A percentile compares a stretch with the other conserved stretches of the same genome.
phyloP scores from a whole-genome alignment of 192 early-diverging fungal genomes.

The Coemansia sp. region DNA sequence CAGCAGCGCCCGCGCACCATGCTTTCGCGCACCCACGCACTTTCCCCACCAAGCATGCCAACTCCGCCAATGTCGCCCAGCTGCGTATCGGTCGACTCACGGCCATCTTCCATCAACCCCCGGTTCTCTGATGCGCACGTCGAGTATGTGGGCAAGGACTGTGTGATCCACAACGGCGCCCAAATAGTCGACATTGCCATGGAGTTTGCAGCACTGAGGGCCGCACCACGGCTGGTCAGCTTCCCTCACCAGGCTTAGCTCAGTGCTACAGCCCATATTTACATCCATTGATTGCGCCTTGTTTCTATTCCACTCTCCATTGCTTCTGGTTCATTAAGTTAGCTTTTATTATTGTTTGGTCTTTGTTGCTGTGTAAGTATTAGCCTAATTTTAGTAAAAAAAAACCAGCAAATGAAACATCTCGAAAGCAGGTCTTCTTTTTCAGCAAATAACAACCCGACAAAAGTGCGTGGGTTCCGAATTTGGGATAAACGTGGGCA shows the following conservation, averaged over 20 bases:
- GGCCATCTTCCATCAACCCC: conserved; percentile 9
- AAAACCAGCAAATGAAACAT: not conserved
- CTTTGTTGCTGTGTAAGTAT: not conserved
- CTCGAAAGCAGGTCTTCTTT: too few species aligned
- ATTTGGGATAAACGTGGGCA: too few species aligned
- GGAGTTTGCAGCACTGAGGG: conserved; percentile 24
- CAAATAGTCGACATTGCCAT: conserved; percentile 36
- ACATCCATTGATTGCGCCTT: not conserved
- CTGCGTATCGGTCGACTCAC: not conserved
- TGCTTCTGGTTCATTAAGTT: not conserved
- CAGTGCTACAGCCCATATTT: not conserved
- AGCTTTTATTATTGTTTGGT: not conserved
- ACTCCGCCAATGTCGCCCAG: conserved; percentile 6
- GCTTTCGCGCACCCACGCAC: too few species aligned
- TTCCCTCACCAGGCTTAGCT: conserved; percentile 5
- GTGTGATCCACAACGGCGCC: conserved; percentile 45
- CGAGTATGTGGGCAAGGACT: conserved; percentile 40
- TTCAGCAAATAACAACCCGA: too few species aligned
- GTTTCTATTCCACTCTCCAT: not conserved
- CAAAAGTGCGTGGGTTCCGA: too few species aligned
- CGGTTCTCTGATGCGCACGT: conserved; percentile 42
- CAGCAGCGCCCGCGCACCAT: too few species aligned
- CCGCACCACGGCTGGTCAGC: conserved; percentile 33
- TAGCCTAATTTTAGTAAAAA: not conserved
- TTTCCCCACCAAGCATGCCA: not conserved